A percentile compares a stretch with the other conserved stretches of the same genome.
Evolutionary conservation across 2,329 filamentous ascomycete species (phyloP).

Genomic region (Alternaria triticimaculans): DNA sequence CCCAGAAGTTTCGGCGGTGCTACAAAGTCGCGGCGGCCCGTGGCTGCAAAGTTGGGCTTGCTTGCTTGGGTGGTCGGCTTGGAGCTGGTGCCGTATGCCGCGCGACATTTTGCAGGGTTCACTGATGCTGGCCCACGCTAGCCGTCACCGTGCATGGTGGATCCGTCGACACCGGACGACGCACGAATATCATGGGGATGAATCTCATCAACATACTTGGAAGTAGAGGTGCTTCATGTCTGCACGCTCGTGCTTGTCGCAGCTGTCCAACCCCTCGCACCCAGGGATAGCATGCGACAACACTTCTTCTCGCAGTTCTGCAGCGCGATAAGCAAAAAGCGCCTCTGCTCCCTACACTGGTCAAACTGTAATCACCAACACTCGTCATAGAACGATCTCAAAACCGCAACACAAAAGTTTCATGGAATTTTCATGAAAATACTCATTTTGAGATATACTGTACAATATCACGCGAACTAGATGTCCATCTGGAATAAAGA

Average conservation of each 20-base stretch:
- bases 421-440: neutral
- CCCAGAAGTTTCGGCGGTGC: neutral
- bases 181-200: neutral
- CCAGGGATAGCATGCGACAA: neutral
- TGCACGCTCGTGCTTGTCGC: too few species aligned
- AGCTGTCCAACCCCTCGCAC: too few species aligned
- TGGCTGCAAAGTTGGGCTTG: neutral
- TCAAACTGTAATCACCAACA: neutral
- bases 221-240: too few species aligned
- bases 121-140: constrained; percentile 16
- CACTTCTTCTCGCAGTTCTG: neutral
- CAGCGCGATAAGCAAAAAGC: neutral
- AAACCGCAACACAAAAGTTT: neutral
- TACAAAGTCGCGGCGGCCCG: neutral
- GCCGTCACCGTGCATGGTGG: constrained; percentile 19
- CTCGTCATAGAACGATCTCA: neutral
- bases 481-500: neutral
- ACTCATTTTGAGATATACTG: neutral
- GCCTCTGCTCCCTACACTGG: neutral
- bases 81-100: constrained; percentile 17
- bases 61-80: neutral
- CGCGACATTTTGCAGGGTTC: constrained; percentile 25
- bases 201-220: too few species aligned
- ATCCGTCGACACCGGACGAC: neutral
- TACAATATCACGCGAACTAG: neutral